Evolutionary conservation across 768 basidiomycete species (phyloP), one percentile per base, ranked within the genome.

Genomic region (Phlegmacium glaucopus): DNA sequence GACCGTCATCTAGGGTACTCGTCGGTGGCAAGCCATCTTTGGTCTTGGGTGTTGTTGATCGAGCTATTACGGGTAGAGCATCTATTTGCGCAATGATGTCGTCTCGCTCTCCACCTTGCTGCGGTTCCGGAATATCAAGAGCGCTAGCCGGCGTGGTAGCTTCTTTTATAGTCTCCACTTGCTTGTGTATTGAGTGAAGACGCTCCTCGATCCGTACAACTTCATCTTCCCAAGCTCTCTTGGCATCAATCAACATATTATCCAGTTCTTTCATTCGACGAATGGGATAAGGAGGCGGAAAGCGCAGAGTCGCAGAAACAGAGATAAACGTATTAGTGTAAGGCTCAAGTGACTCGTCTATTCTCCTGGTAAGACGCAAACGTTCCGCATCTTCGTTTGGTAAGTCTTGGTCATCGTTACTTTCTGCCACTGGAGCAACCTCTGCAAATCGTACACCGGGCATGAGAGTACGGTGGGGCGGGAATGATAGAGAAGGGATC

Each of bases 241-340:
- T 88, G 12, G 84, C 78, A 25, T 73, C 72, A 28, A 76, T 69
- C n/a, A 95, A 76, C 46, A 84, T 76, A 17, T 85, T 79, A 57
- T 98, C 94, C 6, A 97, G 71, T 55, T 90, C 85, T 57, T 89
- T 87, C 92, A 98, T 96, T 39, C 79, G 78, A 3, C 79, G 73
- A 34, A 99, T 79, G 6, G 94, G 87, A 60, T 90, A 86, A 4
- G 96, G 96, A 17, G 95, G 93, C 11, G 86, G 90, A 62, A 96
- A 96, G 4, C 91, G 82, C 39, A 97, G 71, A 0, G 94, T 92
- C 0, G 94, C 88, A 2, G 94, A 97, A 36, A 93, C 90, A 2
- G 96, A 98, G 26, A 97, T 88, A 59, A 93, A 92, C 2, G 90
- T 94, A 51, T 73, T 82, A 55, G 75, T 71, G 62, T 96, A 99